Evolutionary conservation across 2,329 filamentous ascomycete genomes (phyloP).

Genomic region (Aspergillus luchuensis): DNA sequence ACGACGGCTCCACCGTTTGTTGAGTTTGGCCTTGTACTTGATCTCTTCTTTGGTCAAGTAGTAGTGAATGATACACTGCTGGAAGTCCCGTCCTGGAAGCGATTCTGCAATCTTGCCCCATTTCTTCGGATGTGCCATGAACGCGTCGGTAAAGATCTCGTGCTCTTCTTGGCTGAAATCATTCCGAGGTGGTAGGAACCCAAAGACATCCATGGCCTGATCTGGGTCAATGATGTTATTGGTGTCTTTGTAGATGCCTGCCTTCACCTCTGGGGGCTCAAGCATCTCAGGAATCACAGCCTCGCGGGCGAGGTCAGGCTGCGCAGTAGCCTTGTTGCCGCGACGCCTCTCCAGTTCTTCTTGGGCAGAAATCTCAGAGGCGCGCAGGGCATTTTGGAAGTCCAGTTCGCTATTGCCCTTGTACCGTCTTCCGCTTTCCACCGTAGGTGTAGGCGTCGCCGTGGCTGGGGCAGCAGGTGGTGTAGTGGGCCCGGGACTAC

Average conservation of each 20-base stretch:
- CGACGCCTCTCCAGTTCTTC: slow-evolving; percentile 50
- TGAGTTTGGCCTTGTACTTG: slow-evolving; percentile 53
- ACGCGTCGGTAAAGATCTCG: slow-evolving; percentile 49
- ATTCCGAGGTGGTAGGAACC: slow-evolving; percentile 48
- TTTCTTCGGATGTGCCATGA: slow-evolving; percentile 52
- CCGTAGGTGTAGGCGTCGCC: slow-evolving; percentile 34
- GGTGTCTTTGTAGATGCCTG: slow-evolving; percentile 48
- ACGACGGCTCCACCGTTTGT: slow-evolving; percentile 49
- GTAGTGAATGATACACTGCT: slow-evolving; percentile 54
- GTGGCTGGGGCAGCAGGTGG: slow-evolving; percentile 37
- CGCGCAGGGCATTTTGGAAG: slow-evolving; percentile 50
- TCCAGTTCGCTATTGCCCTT: slow-evolving; percentile 54
- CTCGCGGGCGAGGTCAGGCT: slow-evolving; percentile 49
- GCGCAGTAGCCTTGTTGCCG: slow-evolving; percentile 46
- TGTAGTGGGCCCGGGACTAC: slow-evolving; percentile 40
- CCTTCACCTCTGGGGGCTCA: slow-evolving; percentile 41
- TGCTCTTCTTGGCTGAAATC: slow-evolving; percentile 53
- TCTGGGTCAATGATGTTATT: slow-evolving; percentile 46
- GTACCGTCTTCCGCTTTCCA: slow-evolving; percentile 45
- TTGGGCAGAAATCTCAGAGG: slow-evolving; percentile 51
- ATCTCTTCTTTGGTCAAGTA: slow-evolving; percentile 54
- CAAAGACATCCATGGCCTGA: slow-evolving; percentile 46
- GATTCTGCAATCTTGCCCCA: slow-evolving; percentile 55
- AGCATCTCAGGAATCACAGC: slow-evolving; percentile 53
- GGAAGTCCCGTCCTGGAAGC: slow-evolving; percentile 49